Conservation (phyloP, 1,284 basidiomycete genomes). For the Marasmius fiardii region DNA sequence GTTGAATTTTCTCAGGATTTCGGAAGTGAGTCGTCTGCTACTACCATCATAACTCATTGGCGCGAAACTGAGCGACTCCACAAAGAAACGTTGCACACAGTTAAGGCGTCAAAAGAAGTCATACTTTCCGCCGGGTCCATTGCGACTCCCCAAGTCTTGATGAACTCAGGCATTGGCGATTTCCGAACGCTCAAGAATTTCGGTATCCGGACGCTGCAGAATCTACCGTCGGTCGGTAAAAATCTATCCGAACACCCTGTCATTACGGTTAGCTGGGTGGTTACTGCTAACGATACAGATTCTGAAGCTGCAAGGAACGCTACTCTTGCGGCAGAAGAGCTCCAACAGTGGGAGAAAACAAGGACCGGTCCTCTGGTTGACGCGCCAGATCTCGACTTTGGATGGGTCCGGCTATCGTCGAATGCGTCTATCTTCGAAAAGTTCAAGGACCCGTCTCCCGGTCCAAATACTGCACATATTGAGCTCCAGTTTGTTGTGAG, state of each 20-base stretch:
- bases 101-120: slow-evolving; percentile 8
- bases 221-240: slow-evolving; percentile 9
- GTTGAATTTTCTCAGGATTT: background rate
- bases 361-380: slow-evolving; percentile 9
- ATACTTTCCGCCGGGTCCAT: slow-evolving; percentile 10
- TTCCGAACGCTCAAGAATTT: background rate
- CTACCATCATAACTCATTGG: background rate
- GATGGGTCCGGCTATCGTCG: slow-evolving; percentile 16
- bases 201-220: slow-evolving; percentile 2
- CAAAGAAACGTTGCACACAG: background rate
- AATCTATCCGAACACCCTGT: slow-evolving; percentile 9
- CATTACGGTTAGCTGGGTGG: slow-evolving; percentile 4
- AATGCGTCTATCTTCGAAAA: slow-evolving; percentile 12
- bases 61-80: too few relatives aligned
- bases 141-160: slow-evolving; percentile 7
- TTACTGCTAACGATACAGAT: slow-evolving; percentile 5
- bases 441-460: slow-evolving; percentile 15
- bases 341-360: slow-evolving; percentile 5
- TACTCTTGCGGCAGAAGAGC: slow-evolving; percentile 3
- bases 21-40: background rate
- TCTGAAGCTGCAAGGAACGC: slow-evolving; percentile 3
- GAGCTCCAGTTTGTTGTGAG: slow-evolving; percentile 18
- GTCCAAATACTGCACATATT: slow-evolving; percentile 16
- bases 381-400: slow-evolving; percentile 11
- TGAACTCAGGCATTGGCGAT: slow-evolving; percentile 10